Evolutionary conservation across 768 basidiomycete genomes (phyloP).

Genomic region (Auriculariales sp.): DNA sequence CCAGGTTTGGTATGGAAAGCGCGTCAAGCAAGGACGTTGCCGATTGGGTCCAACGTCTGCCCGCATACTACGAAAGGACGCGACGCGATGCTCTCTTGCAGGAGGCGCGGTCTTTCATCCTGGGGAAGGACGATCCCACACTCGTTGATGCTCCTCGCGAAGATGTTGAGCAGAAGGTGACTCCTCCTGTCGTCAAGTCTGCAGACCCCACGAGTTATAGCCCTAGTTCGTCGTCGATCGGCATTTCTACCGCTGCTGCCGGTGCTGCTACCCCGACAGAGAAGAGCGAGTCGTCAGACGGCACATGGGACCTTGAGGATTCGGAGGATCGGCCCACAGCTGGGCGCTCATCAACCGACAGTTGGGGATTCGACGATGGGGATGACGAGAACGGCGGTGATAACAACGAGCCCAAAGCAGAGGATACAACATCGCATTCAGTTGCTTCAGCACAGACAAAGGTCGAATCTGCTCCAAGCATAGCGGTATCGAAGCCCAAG

Average conservation of each 20-base stretch:
- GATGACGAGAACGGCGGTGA: constrained; percentile 27
- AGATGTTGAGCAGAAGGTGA: constrained; percentile 12
- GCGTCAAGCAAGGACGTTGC: constrained; percentile 38
- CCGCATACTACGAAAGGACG: constrained; percentile 66
- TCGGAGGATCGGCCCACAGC: not conserved
- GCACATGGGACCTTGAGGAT: constrained; percentile 11
- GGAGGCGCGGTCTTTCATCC: constrained; percentile 37
- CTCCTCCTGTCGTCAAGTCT: constrained; percentile 5
- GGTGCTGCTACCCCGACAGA: constrained; percentile 29
- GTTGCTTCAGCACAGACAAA: not conserved
- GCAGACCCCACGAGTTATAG: constrained; percentile 5
- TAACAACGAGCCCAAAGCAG: constrained; percentile 26
- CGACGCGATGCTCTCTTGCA: constrained; percentile 54
- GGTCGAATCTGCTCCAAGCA: not conserved
- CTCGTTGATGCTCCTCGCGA: constrained; percentile 7
- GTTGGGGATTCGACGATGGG: constrained; percentile 8
- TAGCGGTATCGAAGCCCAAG: constrained; percentile 11
- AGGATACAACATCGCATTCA: constrained; percentile 12
- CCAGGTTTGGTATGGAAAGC: constrained; percentile 31
- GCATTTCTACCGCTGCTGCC: too few species aligned
- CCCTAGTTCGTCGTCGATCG: constrained; percentile 22
- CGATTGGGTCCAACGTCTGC: constrained; percentile 53
- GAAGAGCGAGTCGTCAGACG: constrained; percentile 18
- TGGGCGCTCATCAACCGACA: constrained; percentile 1
- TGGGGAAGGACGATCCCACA: constrained; percentile 10